These are phyloP conservation scores for Irpex sp. DNA, from an alignment of 1,284 basidiomycete species.

Conservation along the genomic window DNA sequence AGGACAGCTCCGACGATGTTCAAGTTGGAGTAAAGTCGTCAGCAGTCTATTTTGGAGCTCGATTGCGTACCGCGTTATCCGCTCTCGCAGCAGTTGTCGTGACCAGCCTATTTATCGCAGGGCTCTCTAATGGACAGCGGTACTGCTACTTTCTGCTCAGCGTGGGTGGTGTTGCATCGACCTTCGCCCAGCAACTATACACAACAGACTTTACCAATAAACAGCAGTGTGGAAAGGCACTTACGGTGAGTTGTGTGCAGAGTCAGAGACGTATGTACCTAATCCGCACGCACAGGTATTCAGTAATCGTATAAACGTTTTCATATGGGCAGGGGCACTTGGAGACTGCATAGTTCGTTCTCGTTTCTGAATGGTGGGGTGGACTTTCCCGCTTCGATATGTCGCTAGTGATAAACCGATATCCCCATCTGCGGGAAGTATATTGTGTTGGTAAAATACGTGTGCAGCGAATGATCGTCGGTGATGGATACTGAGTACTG, in stretches of 20 bases:
- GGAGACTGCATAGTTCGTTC: background rate
- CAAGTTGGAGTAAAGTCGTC: conserved; percentile 53
- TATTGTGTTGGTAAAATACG: no score
- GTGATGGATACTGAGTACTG: no score
- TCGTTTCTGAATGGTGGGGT: background rate
- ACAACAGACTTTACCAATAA: background rate
- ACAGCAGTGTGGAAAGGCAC: background rate
- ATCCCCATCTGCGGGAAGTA: no score
- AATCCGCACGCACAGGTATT: background rate
- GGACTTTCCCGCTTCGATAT: no score
- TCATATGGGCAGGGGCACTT: background rate
- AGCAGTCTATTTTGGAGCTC: conserved; percentile 50
- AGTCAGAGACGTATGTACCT: background rate
- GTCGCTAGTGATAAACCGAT: no score
- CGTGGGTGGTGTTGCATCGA: conserved; percentile 43
- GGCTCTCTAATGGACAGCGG: conserved; percentile 48
- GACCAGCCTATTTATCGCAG: conserved; percentile 42
- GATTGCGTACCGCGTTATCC: conserved; percentile 52
- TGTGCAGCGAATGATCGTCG: no score
- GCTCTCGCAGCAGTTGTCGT: conserved; percentile 49
- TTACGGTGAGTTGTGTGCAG: background rate
- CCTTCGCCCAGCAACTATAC: conserved; percentile 55
- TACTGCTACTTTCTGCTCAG: conserved; percentile 50
- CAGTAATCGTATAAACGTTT: background rate
- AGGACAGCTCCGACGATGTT: conserved; percentile 50